Conservation (phyloP, 139 green algal genomes). For the Closterium sp. region DNA sequence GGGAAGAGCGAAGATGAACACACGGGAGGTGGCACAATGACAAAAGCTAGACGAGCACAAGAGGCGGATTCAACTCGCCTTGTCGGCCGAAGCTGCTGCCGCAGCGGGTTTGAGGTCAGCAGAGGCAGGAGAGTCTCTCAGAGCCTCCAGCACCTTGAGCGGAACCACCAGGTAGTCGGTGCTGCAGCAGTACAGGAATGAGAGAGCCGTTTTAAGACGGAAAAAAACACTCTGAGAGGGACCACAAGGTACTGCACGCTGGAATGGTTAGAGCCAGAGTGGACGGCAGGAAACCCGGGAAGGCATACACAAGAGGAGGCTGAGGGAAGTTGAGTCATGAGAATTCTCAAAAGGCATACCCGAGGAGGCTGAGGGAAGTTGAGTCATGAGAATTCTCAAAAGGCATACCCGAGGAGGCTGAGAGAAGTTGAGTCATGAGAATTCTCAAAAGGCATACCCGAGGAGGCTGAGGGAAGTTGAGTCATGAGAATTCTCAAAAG, state of each 20-base stretch:
- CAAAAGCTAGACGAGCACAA: neutral
- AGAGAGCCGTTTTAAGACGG: neutral
- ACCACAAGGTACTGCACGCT: neutral
- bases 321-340: too few species aligned
- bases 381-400: too few species aligned
- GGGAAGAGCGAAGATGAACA: too few species aligned
- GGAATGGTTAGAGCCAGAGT: neutral
- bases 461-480: too few species aligned
- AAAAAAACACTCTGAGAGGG: neutral
- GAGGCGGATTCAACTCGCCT: neutral
- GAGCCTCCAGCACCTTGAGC: constrained; percentile 36
- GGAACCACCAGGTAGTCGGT: constrained; percentile 47
- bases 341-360: too few species aligned
- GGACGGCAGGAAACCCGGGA: neutral
- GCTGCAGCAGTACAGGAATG: constrained; percentile 23
- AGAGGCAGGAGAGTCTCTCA: constrained; percentile 22
- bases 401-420: too few species aligned
- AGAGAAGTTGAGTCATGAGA: too few species aligned
- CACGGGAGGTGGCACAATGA: neutral
- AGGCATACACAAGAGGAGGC: neutral
- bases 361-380: too few species aligned
- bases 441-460: too few species aligned
- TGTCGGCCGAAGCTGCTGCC: neutral
- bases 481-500: neutral
- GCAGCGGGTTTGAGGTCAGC: neutral